Conservation (phyloP, 441 rosid species). For the Biscutella laevigata region DNA sequence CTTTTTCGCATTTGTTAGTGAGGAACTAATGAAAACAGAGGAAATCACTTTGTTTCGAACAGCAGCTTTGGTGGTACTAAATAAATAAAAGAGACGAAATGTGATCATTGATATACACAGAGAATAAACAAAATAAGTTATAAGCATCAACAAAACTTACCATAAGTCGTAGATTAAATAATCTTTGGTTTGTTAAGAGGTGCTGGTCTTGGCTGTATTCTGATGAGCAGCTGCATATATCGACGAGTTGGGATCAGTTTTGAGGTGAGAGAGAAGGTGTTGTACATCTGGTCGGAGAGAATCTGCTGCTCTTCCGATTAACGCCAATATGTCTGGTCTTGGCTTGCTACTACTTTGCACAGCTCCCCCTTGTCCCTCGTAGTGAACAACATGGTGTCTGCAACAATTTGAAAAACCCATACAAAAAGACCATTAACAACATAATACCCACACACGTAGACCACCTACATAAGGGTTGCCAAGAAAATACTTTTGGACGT, state of each 20-base stretch:
- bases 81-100: not conserved
- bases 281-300: conserved; percentile 75
- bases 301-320: conserved; percentile 61
- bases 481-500: too few species aligned
- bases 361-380: conserved; percentile 90
- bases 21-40: not conserved
- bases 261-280: conserved; percentile 81
- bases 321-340: conserved; percentile 61
- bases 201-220: conserved; percentile 42
- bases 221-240: conserved; percentile 90
- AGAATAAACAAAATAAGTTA: not conserved
- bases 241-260: conserved; percentile 56
- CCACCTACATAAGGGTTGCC: too few species aligned
- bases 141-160: not conserved
- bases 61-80: too few species aligned
- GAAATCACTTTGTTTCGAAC: not conserved
- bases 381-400: conserved; percentile 88
- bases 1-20: not conserved
- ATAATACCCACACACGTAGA: too few species aligned
- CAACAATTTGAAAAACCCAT: not conserved
- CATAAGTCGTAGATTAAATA: not conserved
- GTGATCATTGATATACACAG: not conserved
- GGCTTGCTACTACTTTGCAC: conserved; percentile 86
- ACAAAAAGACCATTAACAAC: too few species aligned
- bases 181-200: conserved; percentile 3